Evolutionary conservation across 306 rosid genomes (phyloP), one percentile per base, ranked within the genome.

Genomic region (Erythrophleum fordii): DNA sequence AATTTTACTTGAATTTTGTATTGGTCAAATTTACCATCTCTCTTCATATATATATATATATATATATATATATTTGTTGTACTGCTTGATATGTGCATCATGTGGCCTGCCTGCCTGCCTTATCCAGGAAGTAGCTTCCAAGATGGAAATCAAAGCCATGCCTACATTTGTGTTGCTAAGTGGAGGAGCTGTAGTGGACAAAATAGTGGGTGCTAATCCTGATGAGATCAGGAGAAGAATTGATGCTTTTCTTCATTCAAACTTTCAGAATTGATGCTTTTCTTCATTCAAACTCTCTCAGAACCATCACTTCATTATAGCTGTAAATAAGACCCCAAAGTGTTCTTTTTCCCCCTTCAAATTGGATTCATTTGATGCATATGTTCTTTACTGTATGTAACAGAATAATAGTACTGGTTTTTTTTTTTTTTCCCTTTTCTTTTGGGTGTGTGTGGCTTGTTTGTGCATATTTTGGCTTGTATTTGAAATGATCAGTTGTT

Each of bases 131-230:
- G 83, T 86, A 46, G 88, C 88, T 4, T 78, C 79, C 26, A 86
- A 71, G 81, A 25, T 88, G 86, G 86, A 86, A 46, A 88, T 86
- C 23, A 83, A 78, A 83, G 89, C 89, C 67, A 86, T 83, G 80
- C 89, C 85, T 3, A 86, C 87, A 11, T 83, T 86, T 77, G 18
- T 80, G 45, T 34, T 86, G 79, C 44, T 88, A 78, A 88, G 73
- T 66, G 83, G 87, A 67, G 89, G 89, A 77, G 42, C 14, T 59
- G 49, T 44, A 0, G 79, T 77, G 45, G 61, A 65, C 10, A 88
- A 55, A 80, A 23, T 77, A 65, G 87, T 88, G 45, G 91, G 91
- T 31, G 89, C 91, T 37, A 85, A 88, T 69, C 86, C 84, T 31
- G 41, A 77, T 11, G 89, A 81, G 80, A 31, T 85, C 6, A 85